A percentile compares a stretch with the other conserved stretches of the same genome.
Evolutionary conservation across 225 moss, liverwort and hornwort species (phyloP).

Genomic region (Sphagnum contortum): DNA sequence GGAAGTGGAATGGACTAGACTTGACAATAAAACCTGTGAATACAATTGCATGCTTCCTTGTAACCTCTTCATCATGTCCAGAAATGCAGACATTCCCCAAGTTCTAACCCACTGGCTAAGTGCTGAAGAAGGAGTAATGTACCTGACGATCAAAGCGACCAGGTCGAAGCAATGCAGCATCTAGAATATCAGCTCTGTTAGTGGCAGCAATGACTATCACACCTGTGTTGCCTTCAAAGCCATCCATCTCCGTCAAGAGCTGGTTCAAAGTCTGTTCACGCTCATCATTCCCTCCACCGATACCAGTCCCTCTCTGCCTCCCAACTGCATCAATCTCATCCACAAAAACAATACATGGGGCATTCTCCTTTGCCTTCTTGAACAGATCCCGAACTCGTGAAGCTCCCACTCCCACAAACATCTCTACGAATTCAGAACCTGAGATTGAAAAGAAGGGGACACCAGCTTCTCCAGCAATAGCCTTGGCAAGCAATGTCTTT

Average conservation of each 20-base stretch:
- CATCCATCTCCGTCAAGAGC: slow-evolving; percentile 51
- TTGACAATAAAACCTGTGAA: neutral
- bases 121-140: no score
- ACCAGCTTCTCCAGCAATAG: no score
- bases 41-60: neutral
- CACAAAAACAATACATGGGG: slow-evolving; percentile 50
- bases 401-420: slow-evolving; percentile 54
- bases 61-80: no score
- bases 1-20: no score
- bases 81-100: no score
- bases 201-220: slow-evolving; percentile 55
- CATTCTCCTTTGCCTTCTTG: slow-evolving; percentile 52
- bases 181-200: slow-evolving; percentile 44
- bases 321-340: slow-evolving; percentile 59
- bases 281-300: slow-evolving; percentile 53
- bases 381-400: slow-evolving; percentile 46
- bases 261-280: slow-evolving; percentile 52
- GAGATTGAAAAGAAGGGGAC: neutral
- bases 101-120: no score
- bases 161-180: slow-evolving; percentile 48
- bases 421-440: slow-evolving; percentile 50
- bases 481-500: no score
- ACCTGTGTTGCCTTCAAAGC: slow-evolving; percentile 48
- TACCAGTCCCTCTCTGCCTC: slow-evolving; percentile 45
- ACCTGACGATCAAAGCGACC: slow-evolving; percentile 58